Evolutionary conservation across 768 basidiomycete species (phyloP).

Genomic region (Pleurotus djamor): DNA sequence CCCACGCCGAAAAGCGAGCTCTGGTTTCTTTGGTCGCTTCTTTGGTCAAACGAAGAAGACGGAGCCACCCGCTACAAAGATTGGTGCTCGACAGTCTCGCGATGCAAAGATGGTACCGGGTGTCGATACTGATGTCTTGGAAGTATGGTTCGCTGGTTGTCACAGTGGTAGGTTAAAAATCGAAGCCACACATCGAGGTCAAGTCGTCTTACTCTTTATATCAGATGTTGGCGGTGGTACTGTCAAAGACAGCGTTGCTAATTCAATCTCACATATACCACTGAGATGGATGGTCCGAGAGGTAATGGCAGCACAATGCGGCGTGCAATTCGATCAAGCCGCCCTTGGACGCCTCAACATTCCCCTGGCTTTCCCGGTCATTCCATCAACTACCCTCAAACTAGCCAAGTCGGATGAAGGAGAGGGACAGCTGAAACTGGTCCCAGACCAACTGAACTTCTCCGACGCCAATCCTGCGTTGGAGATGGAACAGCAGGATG

Average conservation of each 20-base stretch:
- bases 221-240: conserved; percentile 72
- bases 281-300: conserved; percentile 83
- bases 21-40: conserved; percentile 1
- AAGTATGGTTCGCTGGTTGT: conserved; percentile 81
- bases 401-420: conserved; percentile 10
- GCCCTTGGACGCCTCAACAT: conserved; percentile 47
- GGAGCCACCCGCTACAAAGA: conserved; percentile 6
- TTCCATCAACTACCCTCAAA: conserved; percentile 10
- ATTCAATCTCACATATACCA: conserved; percentile 56
- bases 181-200: neutral
- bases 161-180: conserved; percentile 53
- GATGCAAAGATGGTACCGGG: conserved; percentile 10
- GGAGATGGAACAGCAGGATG: conserved; percentile 30
- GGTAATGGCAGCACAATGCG: conserved; percentile 52
- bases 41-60: conserved; percentile 8
- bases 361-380: conserved; percentile 5
- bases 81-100: conserved; percentile 6
- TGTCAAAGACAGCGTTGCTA: conserved; percentile 36
- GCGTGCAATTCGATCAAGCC: conserved; percentile 51
- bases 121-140: conserved; percentile 51
- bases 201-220: neutral
- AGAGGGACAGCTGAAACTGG: neutral
- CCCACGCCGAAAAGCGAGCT: neutral
- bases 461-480: neutral
- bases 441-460: neutral